Percentiles rank a stretch among this genome's conserved stretches.
Evolutionary conservation across 2,329 filamentous ascomycete genomes (phyloP).

Genomic region (Fusarium dlaminii): DNA sequence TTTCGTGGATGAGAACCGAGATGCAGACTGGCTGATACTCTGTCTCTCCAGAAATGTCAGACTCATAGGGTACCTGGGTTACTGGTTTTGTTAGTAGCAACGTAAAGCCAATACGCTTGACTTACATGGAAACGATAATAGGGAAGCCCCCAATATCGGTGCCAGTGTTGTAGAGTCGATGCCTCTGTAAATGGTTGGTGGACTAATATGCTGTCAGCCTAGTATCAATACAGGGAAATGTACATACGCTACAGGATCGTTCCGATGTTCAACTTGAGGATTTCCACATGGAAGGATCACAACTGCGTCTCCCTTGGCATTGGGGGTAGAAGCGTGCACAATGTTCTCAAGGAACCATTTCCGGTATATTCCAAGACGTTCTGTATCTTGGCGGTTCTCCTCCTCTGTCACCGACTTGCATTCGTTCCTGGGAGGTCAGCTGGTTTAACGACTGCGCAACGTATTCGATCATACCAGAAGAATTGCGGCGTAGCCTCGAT

Average conservation of each 20-base stretch:
- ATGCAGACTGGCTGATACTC: conserved; percentile 47
- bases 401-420: conserved; percentile 22
- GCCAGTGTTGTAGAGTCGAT: conserved; percentile 43
- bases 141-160: conserved; percentile 43
- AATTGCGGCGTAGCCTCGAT: conserved; percentile 43
- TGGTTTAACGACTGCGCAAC: not conserved
- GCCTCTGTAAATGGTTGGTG: conserved; percentile 39
- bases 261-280: conserved; percentile 38
- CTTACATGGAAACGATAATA: conserved; percentile 50
- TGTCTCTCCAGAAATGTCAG: conserved; percentile 39
- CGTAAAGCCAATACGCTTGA: not conserved
- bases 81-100: conserved; percentile 37
- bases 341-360: conserved; percentile 47
- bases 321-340: conserved; percentile 27
- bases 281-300: conserved; percentile 44
- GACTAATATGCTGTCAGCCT: conserved; percentile 37
- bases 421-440: conserved; percentile 29
- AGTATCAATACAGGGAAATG: not conserved
- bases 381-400: conserved; percentile 12
- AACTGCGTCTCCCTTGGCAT: conserved; percentile 33
- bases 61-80: conserved; percentile 45
- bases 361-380: conserved; percentile 43
- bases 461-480: conserved; percentile 41
- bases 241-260: conserved; percentile 42
- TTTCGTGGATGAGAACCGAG: conserved; percentile 43